Conservation (phyloP, 352 stramenopile species). For the Phytophthora hibernalis region DNA sequence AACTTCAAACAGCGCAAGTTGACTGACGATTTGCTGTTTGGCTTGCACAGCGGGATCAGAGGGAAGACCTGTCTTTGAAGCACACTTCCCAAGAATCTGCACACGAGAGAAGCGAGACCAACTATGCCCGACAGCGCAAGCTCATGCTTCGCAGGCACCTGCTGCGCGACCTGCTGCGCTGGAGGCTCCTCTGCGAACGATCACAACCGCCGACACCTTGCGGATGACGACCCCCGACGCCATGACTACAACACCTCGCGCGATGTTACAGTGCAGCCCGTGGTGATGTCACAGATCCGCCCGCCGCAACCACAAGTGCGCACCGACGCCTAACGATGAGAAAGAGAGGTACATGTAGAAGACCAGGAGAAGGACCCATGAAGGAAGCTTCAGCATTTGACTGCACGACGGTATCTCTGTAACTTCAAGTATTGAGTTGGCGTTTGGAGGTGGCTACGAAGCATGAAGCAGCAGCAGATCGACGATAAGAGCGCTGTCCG, state of each 20-base stretch:
- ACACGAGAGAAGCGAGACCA: conserved; percentile 16
- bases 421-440: conserved; percentile 12
- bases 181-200: conserved; percentile 11
- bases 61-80: conserved; percentile 5
- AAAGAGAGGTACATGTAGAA: not conserved
- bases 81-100: conserved; percentile 31
- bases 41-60: not conserved
- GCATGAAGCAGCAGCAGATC: conserved; percentile 8
- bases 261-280: conserved; percentile 37
- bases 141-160: conserved; percentile 30
- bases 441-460: conserved; percentile 8
- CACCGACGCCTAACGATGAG: not conserved
- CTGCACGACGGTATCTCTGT: not conserved
- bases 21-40: conserved; percentile 22
- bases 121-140: conserved; percentile 25
- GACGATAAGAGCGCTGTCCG: no score
- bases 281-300: conserved; percentile 40
- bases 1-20: conserved; percentile 15
- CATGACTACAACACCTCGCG: conserved; percentile 31
- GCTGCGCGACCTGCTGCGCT: conserved; percentile 29
- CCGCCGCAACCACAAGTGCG: conserved; percentile 29
- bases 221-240: conserved; percentile 30
- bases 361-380: not conserved
- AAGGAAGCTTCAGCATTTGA: not conserved
- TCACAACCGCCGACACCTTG: conserved; percentile 22